phyloP scores from a whole-genome alignment of 148 eudicot genomes.

The Nepenthes gracilis region DNA sequence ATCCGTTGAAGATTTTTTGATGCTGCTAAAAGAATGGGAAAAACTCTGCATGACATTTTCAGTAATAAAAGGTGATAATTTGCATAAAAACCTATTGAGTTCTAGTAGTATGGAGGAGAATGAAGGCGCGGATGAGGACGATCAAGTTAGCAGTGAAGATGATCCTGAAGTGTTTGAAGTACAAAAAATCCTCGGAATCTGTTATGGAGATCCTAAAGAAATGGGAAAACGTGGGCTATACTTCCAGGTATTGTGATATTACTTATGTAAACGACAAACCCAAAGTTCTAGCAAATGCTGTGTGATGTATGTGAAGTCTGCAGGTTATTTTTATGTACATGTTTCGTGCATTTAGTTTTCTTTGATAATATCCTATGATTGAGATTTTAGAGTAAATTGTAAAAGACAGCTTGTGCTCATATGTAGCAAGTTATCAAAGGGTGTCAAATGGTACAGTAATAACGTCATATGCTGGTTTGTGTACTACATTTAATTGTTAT shows the following conservation, averaged over 20 bases:
- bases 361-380: not conserved
- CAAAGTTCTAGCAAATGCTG: too few species aligned
- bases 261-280: not conserved
- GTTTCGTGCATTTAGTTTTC: not conserved
- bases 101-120: constrained; percentile 12
- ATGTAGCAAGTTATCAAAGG: too few species aligned
- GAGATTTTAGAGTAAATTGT: too few species aligned
- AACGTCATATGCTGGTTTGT: too few species aligned
- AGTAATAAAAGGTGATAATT: constrained; percentile 15
- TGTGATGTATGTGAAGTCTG: not conserved
- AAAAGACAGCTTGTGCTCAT: too few species aligned
- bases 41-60: constrained; percentile 30
- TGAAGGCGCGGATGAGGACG: constrained; percentile 20
- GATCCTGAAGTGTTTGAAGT: constrained; percentile 58
- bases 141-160: constrained; percentile 6
- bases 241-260: constrained; percentile 41
- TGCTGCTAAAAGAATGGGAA: constrained; percentile 59
- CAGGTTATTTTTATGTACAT: not conserved
- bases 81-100: not conserved
- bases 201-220: constrained; percentile 58
- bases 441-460: too few species aligned
- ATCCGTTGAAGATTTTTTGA: constrained; percentile 53
- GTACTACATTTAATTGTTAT: too few species aligned
- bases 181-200: constrained; percentile 38
- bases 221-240: constrained; percentile 20